Evolutionary conservation across 208 protist species (phyloP).

Genomic region (Phytomonas serpens): DNA sequence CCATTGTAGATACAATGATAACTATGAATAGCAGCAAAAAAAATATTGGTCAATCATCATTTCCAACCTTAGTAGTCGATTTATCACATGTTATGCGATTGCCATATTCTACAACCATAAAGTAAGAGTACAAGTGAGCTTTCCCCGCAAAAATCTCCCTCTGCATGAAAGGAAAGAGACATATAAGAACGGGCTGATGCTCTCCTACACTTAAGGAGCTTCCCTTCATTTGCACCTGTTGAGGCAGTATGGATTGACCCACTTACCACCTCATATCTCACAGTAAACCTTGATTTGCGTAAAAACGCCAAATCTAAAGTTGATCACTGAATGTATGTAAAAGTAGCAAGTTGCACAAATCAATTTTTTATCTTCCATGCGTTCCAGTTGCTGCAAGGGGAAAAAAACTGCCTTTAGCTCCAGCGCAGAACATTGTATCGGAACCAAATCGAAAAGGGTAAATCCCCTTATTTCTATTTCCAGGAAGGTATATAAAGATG

Average conservation of each 20-base stretch:
- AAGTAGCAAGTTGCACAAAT: conserved; percentile 88
- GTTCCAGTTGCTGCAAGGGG: conserved; percentile 78
- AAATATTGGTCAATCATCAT: not conserved
- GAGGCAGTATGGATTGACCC: conserved; percentile 84
- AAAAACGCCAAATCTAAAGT: conserved; percentile 62
- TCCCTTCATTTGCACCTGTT: not conserved
- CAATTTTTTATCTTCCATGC: conserved; percentile 74
- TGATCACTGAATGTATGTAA: conserved; percentile 52
- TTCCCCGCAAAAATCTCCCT: not conserved
- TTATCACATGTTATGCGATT: not conserved
- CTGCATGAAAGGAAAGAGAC: not conserved
- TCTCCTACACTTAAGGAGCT: not conserved
- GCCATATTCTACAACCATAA: not conserved
- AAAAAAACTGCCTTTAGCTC: conserved; percentile 48
- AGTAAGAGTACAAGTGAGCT: not conserved
- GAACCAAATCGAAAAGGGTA: conserved; percentile 66
- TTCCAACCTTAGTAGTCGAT: not conserved
- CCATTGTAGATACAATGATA: not conserved
- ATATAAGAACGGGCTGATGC: not conserved
- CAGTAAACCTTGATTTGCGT: conserved; percentile 90
- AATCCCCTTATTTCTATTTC: conserved; percentile 34
- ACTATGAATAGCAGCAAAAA: conserved; percentile 8
- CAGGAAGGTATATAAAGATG: conserved; percentile 78
- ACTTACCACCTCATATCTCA: conserved; percentile 83
- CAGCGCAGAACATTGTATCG: conserved; percentile 74